A percentile compares a stretch with the other conserved stretches of the same genome.
Evolutionary conservation across 345 rosid species (phyloP).

Genomic region (Carallia brachiata): DNA sequence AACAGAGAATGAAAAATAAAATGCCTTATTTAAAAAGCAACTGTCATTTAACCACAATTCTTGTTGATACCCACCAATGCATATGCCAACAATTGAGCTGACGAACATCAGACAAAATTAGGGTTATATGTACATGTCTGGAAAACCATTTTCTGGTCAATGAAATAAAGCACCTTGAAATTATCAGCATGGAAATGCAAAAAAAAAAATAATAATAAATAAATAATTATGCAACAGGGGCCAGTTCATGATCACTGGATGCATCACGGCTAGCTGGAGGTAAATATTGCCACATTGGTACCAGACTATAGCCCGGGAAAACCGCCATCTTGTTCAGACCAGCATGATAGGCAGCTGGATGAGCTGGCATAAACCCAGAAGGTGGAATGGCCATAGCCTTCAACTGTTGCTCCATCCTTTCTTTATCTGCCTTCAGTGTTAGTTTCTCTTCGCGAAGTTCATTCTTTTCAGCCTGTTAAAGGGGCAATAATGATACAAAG

Average conservation of each 20-base stretch:
- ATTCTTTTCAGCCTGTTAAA: slow-evolving; percentile 29
- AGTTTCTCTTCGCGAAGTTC: slow-evolving; percentile 37
- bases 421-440: slow-evolving; percentile 29
- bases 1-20: background rate
- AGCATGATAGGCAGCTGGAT: slow-evolving; percentile 33
- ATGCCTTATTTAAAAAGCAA: slow-evolving; percentile 2
- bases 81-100: slow-evolving; percentile 13
- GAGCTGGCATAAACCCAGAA: slow-evolving; percentile 25
- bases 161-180: slow-evolving; percentile 20
- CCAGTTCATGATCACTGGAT: slow-evolving; percentile 30
- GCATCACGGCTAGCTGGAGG: slow-evolving; percentile 23
- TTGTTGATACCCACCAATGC: slow-evolving; percentile 7
- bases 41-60: slow-evolving; percentile 2
- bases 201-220: background rate
- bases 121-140: slow-evolving; percentile 21
- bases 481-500: background rate
- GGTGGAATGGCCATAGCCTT: slow-evolving; percentile 21
- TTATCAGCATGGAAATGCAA: background rate
- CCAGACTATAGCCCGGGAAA: slow-evolving; percentile 24
- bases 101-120: slow-evolving; percentile 12
- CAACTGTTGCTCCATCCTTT: slow-evolving; percentile 32
- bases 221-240: slow-evolving; percentile 29
- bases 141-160: slow-evolving; percentile 4
- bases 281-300: slow-evolving; percentile 33
- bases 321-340: slow-evolving; percentile 27